Evolutionary conservation across 192 early-diverging fungal genomes (phyloP).

Genomic region (Gryganskiella cystojenkinii): DNA sequence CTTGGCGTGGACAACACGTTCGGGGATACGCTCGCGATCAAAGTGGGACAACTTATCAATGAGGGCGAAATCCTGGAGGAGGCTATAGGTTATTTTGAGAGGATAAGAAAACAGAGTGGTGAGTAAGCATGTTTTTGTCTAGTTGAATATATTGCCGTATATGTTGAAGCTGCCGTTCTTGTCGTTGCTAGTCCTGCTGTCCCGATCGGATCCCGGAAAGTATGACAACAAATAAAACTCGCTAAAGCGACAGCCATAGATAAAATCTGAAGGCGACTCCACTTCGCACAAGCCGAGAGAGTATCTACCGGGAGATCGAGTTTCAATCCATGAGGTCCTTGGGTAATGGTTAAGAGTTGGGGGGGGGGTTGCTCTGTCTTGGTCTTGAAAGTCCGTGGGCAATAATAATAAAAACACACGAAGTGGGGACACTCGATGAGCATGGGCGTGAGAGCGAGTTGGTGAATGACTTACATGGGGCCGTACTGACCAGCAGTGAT

Average conservation of each 20-base stretch:
- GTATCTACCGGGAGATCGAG: too few relatives aligned
- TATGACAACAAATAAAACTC: too few relatives aligned
- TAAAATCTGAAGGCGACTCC: neutral
- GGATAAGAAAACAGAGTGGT: neutral
- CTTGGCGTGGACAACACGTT: conserved; percentile 90
- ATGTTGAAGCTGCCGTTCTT: too few relatives aligned
- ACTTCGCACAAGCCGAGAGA: too few relatives aligned
- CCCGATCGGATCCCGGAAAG: too few relatives aligned
- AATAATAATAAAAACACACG: neutral
- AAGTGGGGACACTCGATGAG: neutral
- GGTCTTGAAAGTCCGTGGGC: too few relatives aligned
- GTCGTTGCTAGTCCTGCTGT: too few relatives aligned
- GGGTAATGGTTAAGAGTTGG: too few relatives aligned
- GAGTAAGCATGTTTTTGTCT: neutral
- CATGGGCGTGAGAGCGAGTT: neutral
- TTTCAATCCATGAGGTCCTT: too few relatives aligned
- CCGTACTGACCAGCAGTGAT: conserved; percentile 68
- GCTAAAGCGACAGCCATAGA: too few relatives aligned
- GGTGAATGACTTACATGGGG: conserved; percentile 54
- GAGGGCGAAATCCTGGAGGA: conserved; percentile 75
- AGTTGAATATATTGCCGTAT: too few relatives aligned
- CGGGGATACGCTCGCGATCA: conserved; percentile 88
- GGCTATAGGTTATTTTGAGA: conserved; percentile 22
- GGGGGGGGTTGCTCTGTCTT: too few relatives aligned
- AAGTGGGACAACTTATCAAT: conserved; percentile 84